Conservation (phyloP, 805 yeast species). For the Suhomyces sp. region DNA sequence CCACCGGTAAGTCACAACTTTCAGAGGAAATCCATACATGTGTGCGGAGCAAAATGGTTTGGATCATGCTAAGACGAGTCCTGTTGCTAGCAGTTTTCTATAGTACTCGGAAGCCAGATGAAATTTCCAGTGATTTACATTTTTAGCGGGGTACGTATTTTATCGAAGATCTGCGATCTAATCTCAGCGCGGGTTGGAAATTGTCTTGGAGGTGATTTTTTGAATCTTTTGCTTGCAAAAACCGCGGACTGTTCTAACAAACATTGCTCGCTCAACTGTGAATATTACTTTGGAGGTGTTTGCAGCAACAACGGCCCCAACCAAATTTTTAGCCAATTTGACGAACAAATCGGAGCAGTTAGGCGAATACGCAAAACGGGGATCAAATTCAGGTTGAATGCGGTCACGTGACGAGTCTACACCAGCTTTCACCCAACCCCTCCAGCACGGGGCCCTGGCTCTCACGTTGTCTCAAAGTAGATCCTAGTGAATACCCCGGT, state of each 20-base stretch:
- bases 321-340: neutral
- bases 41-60: neutral
- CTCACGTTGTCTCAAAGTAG: neutral
- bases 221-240: neutral
- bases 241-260: neutral
- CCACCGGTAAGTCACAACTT: neutral
- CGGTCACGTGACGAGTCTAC: too few relatives aligned
- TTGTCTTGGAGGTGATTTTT: neutral
- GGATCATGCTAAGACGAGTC: neutral
- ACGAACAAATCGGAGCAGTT: constrained; percentile 2
- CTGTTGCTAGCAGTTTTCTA: neutral
- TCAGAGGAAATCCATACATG: neutral
- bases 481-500: neutral
- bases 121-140: neutral
- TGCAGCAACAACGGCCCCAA: neutral
- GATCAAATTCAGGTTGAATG: neutral
- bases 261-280: neutral
- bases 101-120: neutral
- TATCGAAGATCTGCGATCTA: neutral
- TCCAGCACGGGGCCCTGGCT: neutral
- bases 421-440: neutral
- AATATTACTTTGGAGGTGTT: neutral
- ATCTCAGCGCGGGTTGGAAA: neutral
- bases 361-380: neutral
- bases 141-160: neutral